Base-by-base conservation (phyloP, 2,329 filamentous ascomycete species). In the Botrytis pseudocinerea region DNA sequence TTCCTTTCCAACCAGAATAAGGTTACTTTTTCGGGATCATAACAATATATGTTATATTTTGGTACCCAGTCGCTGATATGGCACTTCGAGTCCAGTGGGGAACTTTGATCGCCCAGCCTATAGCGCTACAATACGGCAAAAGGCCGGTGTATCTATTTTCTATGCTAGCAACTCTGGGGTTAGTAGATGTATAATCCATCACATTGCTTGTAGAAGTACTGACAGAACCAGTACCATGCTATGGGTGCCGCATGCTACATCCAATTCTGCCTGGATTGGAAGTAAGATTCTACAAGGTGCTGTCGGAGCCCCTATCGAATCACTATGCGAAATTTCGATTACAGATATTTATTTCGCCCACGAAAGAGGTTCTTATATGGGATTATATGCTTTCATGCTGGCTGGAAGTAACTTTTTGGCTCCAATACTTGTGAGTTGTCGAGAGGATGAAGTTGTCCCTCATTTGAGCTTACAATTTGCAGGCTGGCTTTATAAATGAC, bases 111-210 rank as follows among this genome's bases (percentile, higher is more conserved):
- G 87, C 84, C 83, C 86, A 88, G 75, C 85, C 87, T 4, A 77
- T 88, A 44, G 86, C 86, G 0, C 78, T 87, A 28, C 84, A 84
- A 65, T 87, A 85, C 74, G 87, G 87, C n/a, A 77, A 77, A 63
- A 66, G 78, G 20, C 75, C 76, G 12, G 74, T 78, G 5, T 79
- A 78, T 63, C 72, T 79, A 20, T 74, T 79, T 42, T 77, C 76
- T 7, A 73, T 78, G 71, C 70, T 83, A 84, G 79, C 77, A 63
- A 80, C 76, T 20, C 75, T 79, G 48, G 76, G 76, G 35, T 69
- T 16, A 72, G 73, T 65, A n/a, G 32, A 48, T 22, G 5, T 51
- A 44, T 20, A 44, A 35, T 14, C 16, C 3, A 63, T 63, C 25
- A 48, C 3, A 65, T 57, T 48, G 22, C 25, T 18, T 54, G 44